Evolutionary conservation across 1,284 basidiomycete genomes (phyloP), one percentile per base, ranked within the genome.

Genomic region (Apiotrichum sp.): DNA sequence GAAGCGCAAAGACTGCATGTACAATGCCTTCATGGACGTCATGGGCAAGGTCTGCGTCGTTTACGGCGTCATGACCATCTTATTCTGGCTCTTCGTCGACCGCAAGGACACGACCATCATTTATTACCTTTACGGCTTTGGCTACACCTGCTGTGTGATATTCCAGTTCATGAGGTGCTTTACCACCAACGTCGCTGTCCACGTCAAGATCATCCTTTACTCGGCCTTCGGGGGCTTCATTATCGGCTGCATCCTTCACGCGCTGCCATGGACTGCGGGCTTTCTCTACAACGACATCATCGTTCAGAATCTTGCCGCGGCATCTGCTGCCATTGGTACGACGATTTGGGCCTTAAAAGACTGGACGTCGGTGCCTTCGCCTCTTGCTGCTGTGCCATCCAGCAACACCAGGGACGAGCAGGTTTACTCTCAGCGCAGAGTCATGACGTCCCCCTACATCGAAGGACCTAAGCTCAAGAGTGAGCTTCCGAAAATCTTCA

Each of bases 131-230:
- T 58, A 58, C 50, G 40, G 43, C 34, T 54, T 54, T 32, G 57
- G 53, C 36, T 58, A 58, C 53, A 49, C 49, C 7, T 54, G 57
- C 50, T 48, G 45, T 22, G 38, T 58, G 14, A 14, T 58, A 13
- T 58, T 55, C 53, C 57, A 58, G 41, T 55, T 55, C 49, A 58
- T 52, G 50, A 48, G 57, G 22, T 51, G 52, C 39, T 58, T 58
- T 32, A 52, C 57, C 14, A 56, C 55, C 13, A 56, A 56, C 50
- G 50, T 52, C 9, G 40, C 55, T 8, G 39, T 16, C 2, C 55
- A 56, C 46, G 46, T 56, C 42, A 50, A 46, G 41, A 52, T 56
- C 42, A 56, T 56, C 42, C 29, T 56, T 31, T 52, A 33, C 40
- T 51, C 55, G 9, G 55, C 55, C 3, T 39, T 34, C 2, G 11